Percentiles rank a stretch among this genome's conserved stretches.
Conservation (phyloP, 176 grass and related monocot species). For the Triticum turgidum region DNA sequence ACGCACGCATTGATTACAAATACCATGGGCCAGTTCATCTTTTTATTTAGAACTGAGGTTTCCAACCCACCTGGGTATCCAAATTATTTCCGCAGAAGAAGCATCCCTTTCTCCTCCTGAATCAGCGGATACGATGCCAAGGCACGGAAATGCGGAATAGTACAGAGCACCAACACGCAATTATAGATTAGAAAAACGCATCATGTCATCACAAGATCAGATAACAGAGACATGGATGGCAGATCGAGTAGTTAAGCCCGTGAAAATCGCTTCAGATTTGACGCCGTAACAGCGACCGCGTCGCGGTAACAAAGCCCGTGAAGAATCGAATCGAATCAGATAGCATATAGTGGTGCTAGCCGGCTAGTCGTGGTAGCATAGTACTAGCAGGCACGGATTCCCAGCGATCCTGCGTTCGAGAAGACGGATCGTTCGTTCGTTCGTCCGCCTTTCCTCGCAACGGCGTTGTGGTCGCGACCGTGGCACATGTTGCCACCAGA, state of each 20-base stretch:
- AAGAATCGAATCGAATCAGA: neutral
- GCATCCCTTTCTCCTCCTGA: constrained; percentile 6
- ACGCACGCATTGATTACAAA: constrained; percentile 25
- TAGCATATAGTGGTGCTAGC: neutral
- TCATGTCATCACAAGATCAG: neutral
- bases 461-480: neutral
- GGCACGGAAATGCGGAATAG: neutral
- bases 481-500: neutral
- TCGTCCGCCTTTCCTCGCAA: neutral
- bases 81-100: neutral
- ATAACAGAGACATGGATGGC: neutral
- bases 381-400: neutral
- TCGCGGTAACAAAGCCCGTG: neutral
- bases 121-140: constrained; percentile 2
- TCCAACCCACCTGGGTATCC: constrained; percentile 18
- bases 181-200: neutral
- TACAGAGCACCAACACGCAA: neutral
- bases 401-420: neutral
- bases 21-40: neutral
- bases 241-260: neutral
- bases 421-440: neutral
- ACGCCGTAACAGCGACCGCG: neutral
- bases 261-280: neutral
- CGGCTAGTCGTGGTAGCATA: neutral
- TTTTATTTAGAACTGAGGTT: neutral